Evolutionary conservation across 140 eudicot species (phyloP).

Genomic region (Senecio squalidus): DNA sequence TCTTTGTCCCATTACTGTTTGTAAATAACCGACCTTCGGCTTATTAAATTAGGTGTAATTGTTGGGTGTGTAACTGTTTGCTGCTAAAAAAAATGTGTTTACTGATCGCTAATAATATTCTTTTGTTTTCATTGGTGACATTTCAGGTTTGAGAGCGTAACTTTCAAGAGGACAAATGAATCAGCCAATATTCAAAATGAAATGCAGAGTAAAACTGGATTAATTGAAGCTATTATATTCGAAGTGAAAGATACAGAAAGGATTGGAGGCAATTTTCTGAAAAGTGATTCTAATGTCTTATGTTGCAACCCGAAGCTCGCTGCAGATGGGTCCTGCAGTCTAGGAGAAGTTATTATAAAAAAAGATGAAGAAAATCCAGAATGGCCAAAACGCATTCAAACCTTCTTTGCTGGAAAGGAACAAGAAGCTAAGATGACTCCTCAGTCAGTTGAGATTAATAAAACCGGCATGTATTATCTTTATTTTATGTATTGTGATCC

Average conservation of each 20-base stretch:
- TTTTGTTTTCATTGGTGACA: neutral
- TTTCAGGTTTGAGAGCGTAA: constrained; percentile 57
- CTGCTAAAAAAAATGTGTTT: neutral
- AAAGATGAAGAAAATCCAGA: constrained; percentile 43
- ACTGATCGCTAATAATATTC: neutral
- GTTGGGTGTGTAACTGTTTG: no score
- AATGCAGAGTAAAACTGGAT: constrained; percentile 60
- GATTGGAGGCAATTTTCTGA: constrained; percentile 52
- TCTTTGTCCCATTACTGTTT: neutral
- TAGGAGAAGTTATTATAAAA: constrained; percentile 61
- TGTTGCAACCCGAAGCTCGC: constrained; percentile 66
- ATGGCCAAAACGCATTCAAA: constrained; percentile 61
- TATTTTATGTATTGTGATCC: constrained; percentile 74
- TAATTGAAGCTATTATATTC: constrained; percentile 53
- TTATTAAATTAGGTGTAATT: no score
- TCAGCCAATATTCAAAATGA: constrained; percentile 45
- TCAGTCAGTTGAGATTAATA: constrained; percentile 46
- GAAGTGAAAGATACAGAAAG: constrained; percentile 65
- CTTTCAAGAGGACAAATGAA: constrained; percentile 48
- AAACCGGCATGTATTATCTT: constrained; percentile 73
- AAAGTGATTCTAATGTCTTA: constrained; percentile 30
- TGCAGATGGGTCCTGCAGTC: constrained; percentile 41
- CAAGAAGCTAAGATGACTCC: constrained; percentile 45
- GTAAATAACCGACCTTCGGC: no score
- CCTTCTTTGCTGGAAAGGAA: constrained; percentile 48